Percentiles rank a stretch among this genome's conserved stretches.
Conservation (phyloP, 2,329 filamentous ascomycete species). For the Scolecobasidium constrictum region DNA sequence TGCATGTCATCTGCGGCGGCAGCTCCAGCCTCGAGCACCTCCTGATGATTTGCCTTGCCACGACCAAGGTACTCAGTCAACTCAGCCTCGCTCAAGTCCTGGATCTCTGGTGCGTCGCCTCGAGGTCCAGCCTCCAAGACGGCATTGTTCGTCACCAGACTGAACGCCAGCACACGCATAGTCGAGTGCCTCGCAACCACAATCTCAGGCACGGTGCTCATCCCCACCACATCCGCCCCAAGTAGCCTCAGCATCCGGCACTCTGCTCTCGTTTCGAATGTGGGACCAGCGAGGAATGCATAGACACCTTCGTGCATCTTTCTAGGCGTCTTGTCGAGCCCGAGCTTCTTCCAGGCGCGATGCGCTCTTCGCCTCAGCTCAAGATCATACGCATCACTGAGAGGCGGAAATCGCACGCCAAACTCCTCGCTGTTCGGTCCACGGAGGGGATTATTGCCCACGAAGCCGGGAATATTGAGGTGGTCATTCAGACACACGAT, state of each 20-base stretch:
- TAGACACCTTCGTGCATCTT: slow-evolving; percentile 55
- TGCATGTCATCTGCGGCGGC: slow-evolving; percentile 54
- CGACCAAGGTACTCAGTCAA: slow-evolving; percentile 44
- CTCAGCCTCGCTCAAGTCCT: slow-evolving; percentile 37
- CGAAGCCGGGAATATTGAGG: slow-evolving; percentile 51
- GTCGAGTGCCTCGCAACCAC: slow-evolving; percentile 53
- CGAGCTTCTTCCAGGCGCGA: slow-evolving; percentile 43
- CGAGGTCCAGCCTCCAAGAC: slow-evolving; percentile 47
- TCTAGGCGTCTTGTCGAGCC: slow-evolving; percentile 34
- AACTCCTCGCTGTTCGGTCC: slow-evolving; percentile 53
- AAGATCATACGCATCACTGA: slow-evolving; percentile 57
- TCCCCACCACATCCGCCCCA: slow-evolving; percentile 59
- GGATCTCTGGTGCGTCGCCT: slow-evolving; percentile 45
- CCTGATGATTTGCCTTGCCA: slow-evolving; percentile 53
- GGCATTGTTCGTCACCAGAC: slow-evolving; percentile 54
- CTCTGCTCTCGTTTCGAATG: slow-evolving; percentile 55
- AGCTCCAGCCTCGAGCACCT: slow-evolving; percentile 51
- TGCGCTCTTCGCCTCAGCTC: slow-evolving; percentile 47
- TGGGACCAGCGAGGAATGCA: slow-evolving; percentile 53
- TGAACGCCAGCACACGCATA: slow-evolving; percentile 53
- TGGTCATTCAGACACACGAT: slow-evolving; percentile 57
- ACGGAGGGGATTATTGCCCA: slow-evolving; percentile 49
- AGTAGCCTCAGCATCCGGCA: slow-evolving; percentile 49
- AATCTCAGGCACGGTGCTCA: slow-evolving; percentile 61
- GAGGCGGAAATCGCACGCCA: slow-evolving; percentile 50